These are phyloP conservation scores for Leucocoprinus sp. DNA, from an alignment of 768 basidiomycete species.

Conservation along the genomic window DNA sequence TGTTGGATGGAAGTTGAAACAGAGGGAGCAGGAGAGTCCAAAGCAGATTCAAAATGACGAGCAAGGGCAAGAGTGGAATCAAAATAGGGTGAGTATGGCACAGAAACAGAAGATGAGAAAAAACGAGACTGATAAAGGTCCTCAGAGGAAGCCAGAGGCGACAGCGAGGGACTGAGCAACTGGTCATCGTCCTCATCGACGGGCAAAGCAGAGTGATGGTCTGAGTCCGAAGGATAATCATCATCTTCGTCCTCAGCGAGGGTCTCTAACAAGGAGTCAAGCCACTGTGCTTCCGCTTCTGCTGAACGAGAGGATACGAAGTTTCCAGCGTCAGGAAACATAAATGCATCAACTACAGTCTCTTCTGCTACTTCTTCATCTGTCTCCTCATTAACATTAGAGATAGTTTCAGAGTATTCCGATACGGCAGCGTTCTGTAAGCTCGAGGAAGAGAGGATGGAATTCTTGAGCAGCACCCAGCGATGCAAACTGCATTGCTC, in stretches of 20 bases:
- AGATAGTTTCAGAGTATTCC: conserved; percentile 20
- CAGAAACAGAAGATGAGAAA: conserved; percentile 39
- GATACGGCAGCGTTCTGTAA: conserved; percentile 25
- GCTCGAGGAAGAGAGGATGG: conserved; percentile 45
- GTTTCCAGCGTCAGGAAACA: conserved; percentile 72
- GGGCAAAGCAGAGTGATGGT: conserved; percentile 37
- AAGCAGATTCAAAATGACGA: conserved; percentile 40
- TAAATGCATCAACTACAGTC: conserved; percentile 59
- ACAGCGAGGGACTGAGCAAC: conserved; percentile 51
- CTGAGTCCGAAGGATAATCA: conserved; percentile 35
- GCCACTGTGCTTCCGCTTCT: conserved; percentile 66
- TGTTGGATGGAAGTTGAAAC: conserved; percentile 35
- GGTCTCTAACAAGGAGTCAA: conserved; percentile 71
- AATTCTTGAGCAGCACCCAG: conserved; percentile 86
- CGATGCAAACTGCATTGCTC: conserved; percentile 74
- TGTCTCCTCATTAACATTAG: conserved; percentile 29
- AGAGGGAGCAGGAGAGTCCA: conserved; percentile 40
- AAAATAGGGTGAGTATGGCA: conserved; percentile 31
- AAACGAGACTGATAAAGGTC: conserved; percentile 47
- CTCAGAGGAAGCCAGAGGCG: conserved; percentile 73
- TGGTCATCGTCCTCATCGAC: conserved; percentile 61
- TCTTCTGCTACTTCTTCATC: conserved; percentile 42
- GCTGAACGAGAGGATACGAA: conserved; percentile 31
- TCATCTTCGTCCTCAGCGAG: conserved; percentile 68
- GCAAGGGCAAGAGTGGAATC: conserved; percentile 27